A percentile compares a stretch with the other conserved stretches of the same genome.
Evolutionary conservation across 495 filamentous ascomycete species (phyloP).

Genomic region (Penicillium dipodomyicola): DNA sequence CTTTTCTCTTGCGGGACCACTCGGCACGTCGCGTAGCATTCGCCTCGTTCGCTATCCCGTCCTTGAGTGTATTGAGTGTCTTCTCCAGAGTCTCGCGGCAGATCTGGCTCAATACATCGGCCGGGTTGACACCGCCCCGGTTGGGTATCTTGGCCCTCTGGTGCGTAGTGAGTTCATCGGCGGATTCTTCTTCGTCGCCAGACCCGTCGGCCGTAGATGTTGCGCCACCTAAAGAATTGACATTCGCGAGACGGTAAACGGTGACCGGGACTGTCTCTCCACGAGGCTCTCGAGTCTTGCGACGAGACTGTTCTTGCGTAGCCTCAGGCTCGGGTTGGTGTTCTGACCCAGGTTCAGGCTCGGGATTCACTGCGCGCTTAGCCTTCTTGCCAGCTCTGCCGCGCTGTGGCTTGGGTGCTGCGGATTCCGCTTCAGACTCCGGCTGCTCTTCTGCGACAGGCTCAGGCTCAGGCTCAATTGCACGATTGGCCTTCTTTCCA

Average conservation of each 20-base stretch:
- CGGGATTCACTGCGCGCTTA: neutral
- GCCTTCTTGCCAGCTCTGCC: neutral
- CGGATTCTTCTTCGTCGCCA: constrained; percentile 33
- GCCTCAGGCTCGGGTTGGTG: constrained; percentile 8
- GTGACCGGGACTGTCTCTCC: constrained; percentile 47
- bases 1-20: constrained; percentile 58
- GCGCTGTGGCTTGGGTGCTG: neutral
- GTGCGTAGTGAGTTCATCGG: constrained; percentile 34
- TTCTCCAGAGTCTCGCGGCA: constrained; percentile 65
- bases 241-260: constrained; percentile 45
- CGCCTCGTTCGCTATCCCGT: constrained; percentile 37
- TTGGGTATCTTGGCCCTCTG: constrained; percentile 45
- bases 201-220: constrained; percentile 18
- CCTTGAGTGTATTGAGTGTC: constrained; percentile 41
- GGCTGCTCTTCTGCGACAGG: constrained; percentile 8
- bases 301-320: constrained; percentile 24
- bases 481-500: constrained; percentile 11
- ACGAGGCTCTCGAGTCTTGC: constrained; percentile 34
- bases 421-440: neutral
- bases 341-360: constrained; percentile 8
- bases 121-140: constrained; percentile 63
- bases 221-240: constrained; percentile 27
- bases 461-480: constrained; percentile 8
- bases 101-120: constrained; percentile 68
- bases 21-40: constrained; percentile 46